Base-by-base conservation (phyloP, 352 stramenopile genomes). In the Phytophthora chlamydospora region DNA sequence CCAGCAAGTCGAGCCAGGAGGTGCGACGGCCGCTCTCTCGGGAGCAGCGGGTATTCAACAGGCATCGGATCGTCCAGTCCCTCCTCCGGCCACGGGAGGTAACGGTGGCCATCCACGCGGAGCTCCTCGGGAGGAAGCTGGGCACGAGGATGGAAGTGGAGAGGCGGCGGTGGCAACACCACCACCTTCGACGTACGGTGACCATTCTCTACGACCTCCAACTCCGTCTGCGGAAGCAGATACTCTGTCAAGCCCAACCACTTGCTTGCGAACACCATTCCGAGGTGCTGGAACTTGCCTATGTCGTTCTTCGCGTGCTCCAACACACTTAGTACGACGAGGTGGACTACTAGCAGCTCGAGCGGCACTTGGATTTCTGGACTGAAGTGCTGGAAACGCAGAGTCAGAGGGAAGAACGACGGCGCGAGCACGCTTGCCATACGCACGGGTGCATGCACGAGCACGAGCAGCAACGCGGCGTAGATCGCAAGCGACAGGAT, bases 321-420 rank as follows among this genome's bases (percentile, higher is more conserved):
- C 31, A 99, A 76, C 31, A 98, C 81, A 12, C 84, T 92, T 13
- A 99, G 71, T 43, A 98, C 97, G 5, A 94, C 95, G 13, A 99
- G 68, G 73, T 99, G 96, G 34, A 98, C 96, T 16, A 97, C 76
- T 8, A 98, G 75, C 7, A 99, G 76, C 69, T 99, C 97, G n/a
- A 98, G 40, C 10, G 96, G 96, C 31, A 98, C 89, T 87, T 99
- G 96, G 44, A 99, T 81, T 62, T 98, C 91, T 6, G 93, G 80
- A 55, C 90, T 95, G 32, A 97, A 75, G 71, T 98, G 91, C 68
- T 93, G 96, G 75, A 98, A 97, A 4, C 85, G 87, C 41, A 98
- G 75, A 4, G 65, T 73, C 36, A 95, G 45, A 3, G 86, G 88
- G 33, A 98, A 84, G 19, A 88, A 76, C 39, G 76, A 78, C 21